Base-by-base conservation (phyloP, 1,284 basidiomycete genomes). In the Gymnopus androsaceus region DNA sequence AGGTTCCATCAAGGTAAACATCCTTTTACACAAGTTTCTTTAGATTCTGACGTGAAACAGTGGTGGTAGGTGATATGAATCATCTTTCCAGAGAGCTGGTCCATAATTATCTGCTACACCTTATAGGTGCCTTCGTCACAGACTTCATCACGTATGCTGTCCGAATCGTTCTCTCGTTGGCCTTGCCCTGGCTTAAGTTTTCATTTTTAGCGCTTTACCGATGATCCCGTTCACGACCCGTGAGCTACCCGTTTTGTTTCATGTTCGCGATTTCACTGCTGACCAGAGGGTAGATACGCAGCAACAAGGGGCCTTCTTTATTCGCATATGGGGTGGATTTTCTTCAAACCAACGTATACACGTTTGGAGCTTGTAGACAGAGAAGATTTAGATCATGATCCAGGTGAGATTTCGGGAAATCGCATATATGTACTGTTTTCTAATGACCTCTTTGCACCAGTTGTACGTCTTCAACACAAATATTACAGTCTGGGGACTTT, bases 301-400 rank as follows among this genome's bases (percentile, higher is more conserved):
- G 90, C 89, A 0, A 88, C 87, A 0, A 77, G 80, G 38, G 90
- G 90, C 0, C 69, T 92, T 1, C 76, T 88, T 52, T 90, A 83
- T 66, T 86, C 88, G 4, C 90, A 92, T 61, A 82, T 91, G 75
- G 91, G 90, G 8, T 93, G 90, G 90, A 92, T 92, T 64, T 92
- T 92, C 67, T 85, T 78, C 72, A 90, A 90, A 66, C 83, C 87
- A 1, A 79, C 68, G 6, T 92, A 92, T 62, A 76, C 82, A 37
- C 76, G 82, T 30, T 75, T 92, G 72, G 73, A 77, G 30, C 67
- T 83, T 2, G 80, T 93, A 23, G 88, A 92, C 56, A 74, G 78
- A 46, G 79, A 82, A 31, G 90, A 93, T 64, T 74, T 92, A n/a
- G 83, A 89, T 17, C 73, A 68, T 19, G 90, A 92, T 67, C 80